These are phyloP conservation scores for Fomitopsis betulina DNA, from an alignment of 1,284 basidiomycete species.

Conservation along the genomic window DNA sequence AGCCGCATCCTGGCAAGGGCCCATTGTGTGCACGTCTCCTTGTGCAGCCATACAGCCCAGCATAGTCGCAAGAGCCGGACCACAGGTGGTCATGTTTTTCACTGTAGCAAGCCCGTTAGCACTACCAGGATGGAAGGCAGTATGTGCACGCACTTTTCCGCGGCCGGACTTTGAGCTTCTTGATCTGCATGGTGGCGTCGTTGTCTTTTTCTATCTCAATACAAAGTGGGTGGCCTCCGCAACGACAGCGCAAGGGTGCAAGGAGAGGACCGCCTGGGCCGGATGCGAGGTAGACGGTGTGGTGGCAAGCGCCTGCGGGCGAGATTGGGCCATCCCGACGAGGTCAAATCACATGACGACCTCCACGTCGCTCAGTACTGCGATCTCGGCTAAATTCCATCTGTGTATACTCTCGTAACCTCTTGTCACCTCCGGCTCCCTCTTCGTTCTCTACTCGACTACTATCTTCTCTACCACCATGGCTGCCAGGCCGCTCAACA, in stretches of 20 bases:
- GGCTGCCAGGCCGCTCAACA: conserved; percentile 47
- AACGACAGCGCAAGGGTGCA: background rate
- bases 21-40: conserved; percentile 61
- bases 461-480: conserved; percentile 1
- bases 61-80: conserved; percentile 76
- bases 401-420: background rate
- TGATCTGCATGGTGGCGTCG: conserved; percentile 55
- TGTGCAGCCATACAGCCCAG: conserved; percentile 91
- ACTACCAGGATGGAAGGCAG: background rate
- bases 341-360: conserved; percentile 14
- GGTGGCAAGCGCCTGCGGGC: background rate
- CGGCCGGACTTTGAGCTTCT: conserved; percentile 78
- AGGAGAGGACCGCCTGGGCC: background rate
- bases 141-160: conserved; percentile 49
- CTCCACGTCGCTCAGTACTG: conserved; percentile 15
- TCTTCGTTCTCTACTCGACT: conserved; percentile 2
- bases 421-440: background rate
- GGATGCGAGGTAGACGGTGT: background rate
- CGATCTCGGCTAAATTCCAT: background rate
- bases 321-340: conserved; percentile 8
- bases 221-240: background rate
- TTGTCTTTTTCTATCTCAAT: background rate
- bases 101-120: conserved; percentile 30
- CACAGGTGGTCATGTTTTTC: conserved; percentile 58
- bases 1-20: conserved; percentile 63